phyloP scores from a whole-genome alignment of 2,329 filamentous ascomycete species.

The Fusarium virguliforme region DNA sequence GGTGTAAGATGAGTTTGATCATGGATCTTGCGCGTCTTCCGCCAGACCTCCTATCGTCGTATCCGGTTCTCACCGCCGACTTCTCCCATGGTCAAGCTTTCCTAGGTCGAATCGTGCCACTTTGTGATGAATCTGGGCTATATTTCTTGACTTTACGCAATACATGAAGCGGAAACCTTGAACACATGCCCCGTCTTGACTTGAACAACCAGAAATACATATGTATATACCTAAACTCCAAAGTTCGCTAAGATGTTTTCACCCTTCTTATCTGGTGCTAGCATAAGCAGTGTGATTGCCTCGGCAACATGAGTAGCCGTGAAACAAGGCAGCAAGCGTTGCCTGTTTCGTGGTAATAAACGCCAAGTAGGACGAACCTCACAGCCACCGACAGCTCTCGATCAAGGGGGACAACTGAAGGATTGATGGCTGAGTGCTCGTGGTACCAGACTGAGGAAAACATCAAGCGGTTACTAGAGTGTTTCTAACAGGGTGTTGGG shows the following conservation, averaged over 20 bases:
- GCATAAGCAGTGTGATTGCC: background rate
- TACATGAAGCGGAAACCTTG: background rate
- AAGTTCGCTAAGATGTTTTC: background rate
- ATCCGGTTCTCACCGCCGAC: background rate
- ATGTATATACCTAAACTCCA: background rate
- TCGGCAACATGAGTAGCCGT: background rate
- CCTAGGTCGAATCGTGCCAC: background rate
- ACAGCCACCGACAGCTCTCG: too few species aligned
- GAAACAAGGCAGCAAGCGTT: constrained; percentile 1
- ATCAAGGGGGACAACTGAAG: too few species aligned
- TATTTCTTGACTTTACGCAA: background rate
- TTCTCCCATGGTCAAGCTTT: background rate
- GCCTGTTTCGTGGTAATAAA: too few species aligned
- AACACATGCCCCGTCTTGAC: background rate
- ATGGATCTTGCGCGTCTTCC: background rate
- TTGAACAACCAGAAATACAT: background rate
- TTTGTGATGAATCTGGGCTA: background rate
- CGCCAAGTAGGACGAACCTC: too few species aligned
- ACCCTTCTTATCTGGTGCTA: background rate
- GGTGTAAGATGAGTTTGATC: background rate
- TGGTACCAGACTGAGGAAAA: too few species aligned
- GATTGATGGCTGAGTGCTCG: too few species aligned
- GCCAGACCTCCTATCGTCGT: background rate
- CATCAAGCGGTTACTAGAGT: too few species aligned
- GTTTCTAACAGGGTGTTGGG: background rate